phyloP scores from a whole-genome alignment of 2,329 filamentous ascomycete species.

The Volutella citrinella region DNA sequence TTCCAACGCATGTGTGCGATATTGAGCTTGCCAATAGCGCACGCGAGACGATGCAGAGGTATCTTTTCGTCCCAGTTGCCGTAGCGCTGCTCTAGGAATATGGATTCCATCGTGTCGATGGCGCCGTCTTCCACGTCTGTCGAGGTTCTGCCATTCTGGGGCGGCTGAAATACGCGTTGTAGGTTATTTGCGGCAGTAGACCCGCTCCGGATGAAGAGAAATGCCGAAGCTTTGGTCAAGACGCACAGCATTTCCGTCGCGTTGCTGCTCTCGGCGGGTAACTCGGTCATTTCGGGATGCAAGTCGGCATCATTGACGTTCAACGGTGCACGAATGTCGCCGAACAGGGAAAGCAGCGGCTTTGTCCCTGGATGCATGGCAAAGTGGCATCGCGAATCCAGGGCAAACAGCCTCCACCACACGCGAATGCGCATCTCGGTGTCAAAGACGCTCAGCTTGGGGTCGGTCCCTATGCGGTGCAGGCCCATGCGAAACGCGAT shows the following conservation, averaged over 20 bases:
- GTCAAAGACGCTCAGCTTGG: constrained; percentile 19
- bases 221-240: constrained; percentile 29
- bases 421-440: constrained; percentile 26
- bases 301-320: constrained; percentile 57
- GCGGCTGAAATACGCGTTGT: constrained; percentile 9
- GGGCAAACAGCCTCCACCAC: constrained; percentile 25
- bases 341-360: constrained; percentile 3
- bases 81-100: constrained; percentile 21
- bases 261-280: constrained; percentile 42
- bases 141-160: constrained; percentile 6
- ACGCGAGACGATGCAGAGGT: constrained; percentile 24
- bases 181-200: constrained; percentile 16
- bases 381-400: constrained; percentile 15
- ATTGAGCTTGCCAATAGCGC: constrained; percentile 19
- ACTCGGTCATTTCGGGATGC: constrained; percentile 44
- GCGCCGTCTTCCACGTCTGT: constrained; percentile 16
- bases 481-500: constrained; percentile 26
- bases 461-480: constrained; percentile 10
- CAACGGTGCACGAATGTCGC: constrained; percentile 39
- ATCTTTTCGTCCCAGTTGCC: constrained; percentile 22
- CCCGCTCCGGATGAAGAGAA: constrained; percentile 23
- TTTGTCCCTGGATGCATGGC: constrained; percentile 6
- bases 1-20: constrained; percentile 29
- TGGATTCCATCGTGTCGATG: constrained; percentile 25
- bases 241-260: constrained; percentile 55